Evolutionary conservation across 106 monocot genomes (phyloP).

Genomic region (Dendrobium chrysotoxum): DNA sequence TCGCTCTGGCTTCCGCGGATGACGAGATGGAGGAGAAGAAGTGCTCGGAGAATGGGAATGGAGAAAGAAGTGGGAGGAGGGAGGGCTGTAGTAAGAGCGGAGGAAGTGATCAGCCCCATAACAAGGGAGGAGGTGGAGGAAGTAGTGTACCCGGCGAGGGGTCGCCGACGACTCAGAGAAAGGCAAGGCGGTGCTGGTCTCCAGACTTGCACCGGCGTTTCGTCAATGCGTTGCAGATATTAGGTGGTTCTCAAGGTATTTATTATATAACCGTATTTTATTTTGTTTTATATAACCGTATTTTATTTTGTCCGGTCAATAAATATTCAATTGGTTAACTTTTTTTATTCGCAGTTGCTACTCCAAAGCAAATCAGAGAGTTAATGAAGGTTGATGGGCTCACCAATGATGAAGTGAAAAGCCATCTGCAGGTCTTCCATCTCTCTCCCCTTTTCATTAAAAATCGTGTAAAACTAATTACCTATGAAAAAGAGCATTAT

Average conservation of each 20-base stretch:
- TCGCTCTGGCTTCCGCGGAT: conserved; percentile 35
- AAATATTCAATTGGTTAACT: neutral
- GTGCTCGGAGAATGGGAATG: neutral
- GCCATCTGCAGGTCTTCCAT: conserved; percentile 76
- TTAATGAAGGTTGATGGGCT: conserved; percentile 97
- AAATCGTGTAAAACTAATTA: too few species aligned
- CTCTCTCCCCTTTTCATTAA: conserved; percentile 9
- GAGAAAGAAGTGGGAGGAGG: neutral
- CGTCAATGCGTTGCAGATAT: conserved; percentile 83
- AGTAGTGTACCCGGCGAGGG: neutral
- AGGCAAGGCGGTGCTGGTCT: conserved; percentile 91
- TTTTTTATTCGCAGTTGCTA: conserved; percentile 46
- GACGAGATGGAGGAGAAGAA: conserved; percentile 15
- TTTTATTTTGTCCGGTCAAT: too few species aligned
- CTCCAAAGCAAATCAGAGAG: conserved; percentile 24
- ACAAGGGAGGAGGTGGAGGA: neutral
- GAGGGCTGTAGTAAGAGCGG: neutral
- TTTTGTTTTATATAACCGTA: too few species aligned
- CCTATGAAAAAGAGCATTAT: too few species aligned
- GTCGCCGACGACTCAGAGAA: conserved; percentile 31
- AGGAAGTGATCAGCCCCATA: too few species aligned
- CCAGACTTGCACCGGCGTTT: conserved; percentile 96
- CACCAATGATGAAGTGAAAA: conserved; percentile 97
- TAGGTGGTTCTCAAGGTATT: conserved; percentile 89
- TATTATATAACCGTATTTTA: too few species aligned